A percentile compares a stretch with the other conserved stretches of the same genome.
phyloP scores from a whole-genome alignment of 192 early-diverging fungal genomes.

The Obelidium mucronatum region DNA sequence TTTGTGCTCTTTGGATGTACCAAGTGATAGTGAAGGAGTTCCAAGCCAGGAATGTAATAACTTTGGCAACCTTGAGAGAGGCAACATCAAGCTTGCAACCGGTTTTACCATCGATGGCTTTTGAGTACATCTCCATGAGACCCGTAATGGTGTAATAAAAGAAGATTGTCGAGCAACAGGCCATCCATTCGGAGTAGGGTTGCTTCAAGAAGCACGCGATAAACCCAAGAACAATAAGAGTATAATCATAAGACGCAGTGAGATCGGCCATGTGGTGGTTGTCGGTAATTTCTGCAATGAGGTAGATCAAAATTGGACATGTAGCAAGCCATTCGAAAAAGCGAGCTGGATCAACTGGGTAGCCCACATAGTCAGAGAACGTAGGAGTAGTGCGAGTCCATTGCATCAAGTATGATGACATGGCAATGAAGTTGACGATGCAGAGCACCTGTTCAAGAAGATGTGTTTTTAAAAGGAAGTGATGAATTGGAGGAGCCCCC shows the following conservation, averaged over 20 bases:
- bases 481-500: not conserved
- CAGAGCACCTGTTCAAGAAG: constrained; percentile 19
- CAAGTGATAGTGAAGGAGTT: constrained; percentile 16
- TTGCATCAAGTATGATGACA: constrained; percentile 26
- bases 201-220: constrained; percentile 35
- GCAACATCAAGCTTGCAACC: constrained; percentile 28
- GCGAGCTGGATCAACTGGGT: constrained; percentile 24
- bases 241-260: constrained; percentile 35
- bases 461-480: not conserved
- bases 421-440: constrained; percentile 24
- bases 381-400: constrained; percentile 1
- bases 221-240: constrained; percentile 40
- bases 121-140: constrained; percentile 32
- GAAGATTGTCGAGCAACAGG: constrained; percentile 5
- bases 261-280: constrained; percentile 6
- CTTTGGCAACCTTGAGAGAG: constrained; percentile 7
- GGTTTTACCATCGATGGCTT: constrained; percentile 39
- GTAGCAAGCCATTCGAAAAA: constrained; percentile 34
- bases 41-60: constrained; percentile 24
- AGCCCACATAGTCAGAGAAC: constrained; percentile 16
- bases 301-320: constrained; percentile 41
- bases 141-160: constrained; percentile 35
- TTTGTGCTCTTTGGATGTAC: constrained; percentile 19
- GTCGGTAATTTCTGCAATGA: constrained; percentile 51
- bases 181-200: constrained; percentile 37